Evolutionary conservation across 768 basidiomycete species (phyloP).

Genomic region (Gymnopilus junonius): DNA sequence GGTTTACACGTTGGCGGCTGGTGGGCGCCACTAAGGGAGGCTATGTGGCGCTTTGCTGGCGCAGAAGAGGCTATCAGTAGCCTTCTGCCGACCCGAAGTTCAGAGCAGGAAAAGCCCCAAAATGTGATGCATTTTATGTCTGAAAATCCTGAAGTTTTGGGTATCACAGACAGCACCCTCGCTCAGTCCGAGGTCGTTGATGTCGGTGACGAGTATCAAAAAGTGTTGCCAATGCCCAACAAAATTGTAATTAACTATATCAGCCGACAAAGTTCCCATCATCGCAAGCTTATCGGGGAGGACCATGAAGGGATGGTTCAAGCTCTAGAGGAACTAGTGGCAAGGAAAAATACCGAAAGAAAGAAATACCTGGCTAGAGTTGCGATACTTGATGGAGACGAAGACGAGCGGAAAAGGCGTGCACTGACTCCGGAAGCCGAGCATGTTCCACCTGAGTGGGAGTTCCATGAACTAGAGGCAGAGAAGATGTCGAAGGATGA

Average conservation of each 20-base stretch:
- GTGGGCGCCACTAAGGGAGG: conserved; percentile 79
- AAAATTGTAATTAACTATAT: conserved; percentile 75
- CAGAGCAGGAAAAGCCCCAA: not conserved
- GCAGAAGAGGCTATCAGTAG: conserved; percentile 20
- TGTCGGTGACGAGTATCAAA: conserved; percentile 31
- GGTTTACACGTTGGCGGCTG: conserved; percentile 58
- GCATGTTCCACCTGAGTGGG: conserved; percentile 47
- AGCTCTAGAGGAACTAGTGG: conserved; percentile 55
- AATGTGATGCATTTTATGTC: conserved; percentile 10
- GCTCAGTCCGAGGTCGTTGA: conserved; percentile 11
- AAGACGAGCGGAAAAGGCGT: conserved; percentile 22
- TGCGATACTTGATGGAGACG: conserved; percentile 9
- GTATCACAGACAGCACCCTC: conserved; percentile 3
- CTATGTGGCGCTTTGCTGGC: conserved; percentile 72
- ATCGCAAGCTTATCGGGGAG: conserved; percentile 54
- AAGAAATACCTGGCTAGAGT: conserved; percentile 14
- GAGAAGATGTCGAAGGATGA: conserved; percentile 76
- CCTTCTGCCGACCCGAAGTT: not conserved
- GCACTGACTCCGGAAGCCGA: conserved; percentile 15
- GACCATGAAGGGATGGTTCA: conserved; percentile 60
- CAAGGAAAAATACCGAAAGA: conserved; percentile 36
- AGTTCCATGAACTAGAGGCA: conserved; percentile 61
- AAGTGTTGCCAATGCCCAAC: conserved; percentile 43
- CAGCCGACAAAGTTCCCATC: conserved; percentile 57
- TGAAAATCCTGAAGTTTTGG: conserved; percentile 17